phyloP scores from a whole-genome alignment of 2,329 filamentous ascomycete species.

The Verticillium dahliae region DNA sequence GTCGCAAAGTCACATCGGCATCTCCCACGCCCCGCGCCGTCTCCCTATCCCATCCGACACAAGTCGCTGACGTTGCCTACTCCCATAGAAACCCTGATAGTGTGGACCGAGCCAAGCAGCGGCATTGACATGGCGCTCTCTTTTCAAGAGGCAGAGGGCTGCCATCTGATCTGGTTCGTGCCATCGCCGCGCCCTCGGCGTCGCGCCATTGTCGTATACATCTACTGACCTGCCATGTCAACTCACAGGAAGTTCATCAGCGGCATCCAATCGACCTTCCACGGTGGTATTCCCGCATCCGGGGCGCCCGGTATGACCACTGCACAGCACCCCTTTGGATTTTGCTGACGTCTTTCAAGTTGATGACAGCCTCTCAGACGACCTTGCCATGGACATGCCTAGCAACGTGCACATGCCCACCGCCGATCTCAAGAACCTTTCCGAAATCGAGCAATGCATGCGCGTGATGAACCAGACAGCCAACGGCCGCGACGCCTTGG shows the following conservation, averaged over 20 bases:
- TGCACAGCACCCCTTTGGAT: neutral
- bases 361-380: slow-evolving; percentile 88
- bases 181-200: neutral
- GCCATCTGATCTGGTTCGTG: slow-evolving; percentile 78
- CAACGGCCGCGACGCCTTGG: slow-evolving; percentile 74
- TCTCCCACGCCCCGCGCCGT: slow-evolving; percentile 11
- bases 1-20: slow-evolving; percentile 13
- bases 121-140: slow-evolving; percentile 95
- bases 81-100: slow-evolving; percentile 82
- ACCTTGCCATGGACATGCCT: slow-evolving; percentile 67
- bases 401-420: slow-evolving; percentile 68
- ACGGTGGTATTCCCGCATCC: slow-evolving; percentile 49
- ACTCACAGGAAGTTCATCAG: slow-evolving; percentile 78
- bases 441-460: slow-evolving; percentile 80
- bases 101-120: slow-evolving; percentile 85
- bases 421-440: slow-evolving; percentile 74
- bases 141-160: slow-evolving; percentile 96
- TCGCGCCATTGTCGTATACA: neutral
- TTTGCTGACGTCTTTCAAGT: slow-evolving; percentile 18
- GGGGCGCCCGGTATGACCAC: slow-evolving; percentile 57
- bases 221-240: slow-evolving; percentile 15
- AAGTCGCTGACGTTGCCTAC: slow-evolving; percentile 5
- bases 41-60: slow-evolving; percentile 19
- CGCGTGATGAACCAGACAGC: slow-evolving; percentile 69
- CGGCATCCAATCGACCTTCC: slow-evolving; percentile 71